Evolutionary conservation across 257 asterid species (phyloP), one percentile per base, ranked within the genome.

Genomic region (Solanum habrochaites): DNA sequence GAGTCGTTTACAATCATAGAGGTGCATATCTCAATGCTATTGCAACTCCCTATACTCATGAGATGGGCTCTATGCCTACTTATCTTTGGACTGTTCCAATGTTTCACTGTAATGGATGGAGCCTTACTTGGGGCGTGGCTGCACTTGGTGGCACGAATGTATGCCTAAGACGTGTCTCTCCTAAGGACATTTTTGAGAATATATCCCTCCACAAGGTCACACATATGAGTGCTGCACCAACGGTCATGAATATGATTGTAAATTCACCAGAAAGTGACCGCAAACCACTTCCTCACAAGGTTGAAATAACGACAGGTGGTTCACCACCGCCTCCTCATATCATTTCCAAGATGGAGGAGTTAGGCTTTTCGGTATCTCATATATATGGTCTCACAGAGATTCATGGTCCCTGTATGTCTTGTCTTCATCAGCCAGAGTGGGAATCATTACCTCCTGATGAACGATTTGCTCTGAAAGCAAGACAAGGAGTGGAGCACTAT

Each of bases 81-180:
- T 90, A 90, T 83, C 90, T 90, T 31, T 90, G 91, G 90, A 89
- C 91, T 11, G 90, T 89, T 25, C 91, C 93, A 21, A 89, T 89
- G 91, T 90, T 90, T 72, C 93, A 90, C 83, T 90, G 93, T 78
- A 90, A 90, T 1, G 93, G 87, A 4, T 90, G 91, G 93, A 87
- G 88, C 86, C 81, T 89, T 7, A 72, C 64, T 86, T 90, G 91
- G 91, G 91, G 89, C 6, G 8, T 90, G 87, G 91, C 91, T 39
- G 91, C 91, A 37, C 71, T 90, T 16, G 91, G 91, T 47, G 92
- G 91, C 71, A 90, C 90, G 29, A 90, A 89, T 80, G 47, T 90
- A 2, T 90, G 92, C 82, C 86, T 90, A 58, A 86, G 91, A 43
- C 85, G 71, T 9, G 92, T 90, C 23, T 7, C 14, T 40, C 89